A percentile compares a stretch with the other conserved stretches of the same genome.
These are phyloP conservation scores for Melanopsichium pennsylvanicum DNA, from an alignment of 1,284 basidiomycete species.

Conservation along the genomic window DNA sequence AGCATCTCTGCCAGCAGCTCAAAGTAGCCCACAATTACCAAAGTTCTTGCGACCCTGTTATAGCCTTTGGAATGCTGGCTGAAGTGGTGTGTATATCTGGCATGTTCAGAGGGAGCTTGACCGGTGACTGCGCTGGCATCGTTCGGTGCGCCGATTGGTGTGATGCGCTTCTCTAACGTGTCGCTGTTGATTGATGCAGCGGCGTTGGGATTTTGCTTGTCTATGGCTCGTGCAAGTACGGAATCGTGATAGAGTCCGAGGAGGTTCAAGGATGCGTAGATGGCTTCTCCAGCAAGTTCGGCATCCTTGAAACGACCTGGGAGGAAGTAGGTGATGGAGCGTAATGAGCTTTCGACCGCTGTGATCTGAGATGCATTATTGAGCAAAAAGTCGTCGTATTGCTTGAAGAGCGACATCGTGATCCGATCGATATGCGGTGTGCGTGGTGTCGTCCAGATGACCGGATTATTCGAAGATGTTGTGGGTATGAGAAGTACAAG, in stretches of 20 bases:
- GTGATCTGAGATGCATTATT: constrained; percentile 70
- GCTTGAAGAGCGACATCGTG: constrained; percentile 52
- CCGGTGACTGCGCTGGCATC: constrained; percentile 11
- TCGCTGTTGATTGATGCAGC: neutral
- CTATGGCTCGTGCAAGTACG: constrained; percentile 63
- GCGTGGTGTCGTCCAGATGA: too few species aligned
- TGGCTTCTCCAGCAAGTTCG: constrained; percentile 71
- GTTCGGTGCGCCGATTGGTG: neutral
- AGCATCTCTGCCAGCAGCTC: constrained; percentile 67
- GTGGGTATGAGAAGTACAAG: too few species aligned
- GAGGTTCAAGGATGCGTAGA: constrained; percentile 67
- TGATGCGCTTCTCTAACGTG: constrained; percentile 5
- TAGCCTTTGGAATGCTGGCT: constrained; percentile 59
- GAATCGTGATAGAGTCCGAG: constrained; percentile 68
- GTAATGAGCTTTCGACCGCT: constrained; percentile 83
- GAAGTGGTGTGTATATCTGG: constrained; percentile 66
- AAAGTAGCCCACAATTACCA: constrained; percentile 64
- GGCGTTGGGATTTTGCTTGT: constrained; percentile 21
- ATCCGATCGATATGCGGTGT: too few species aligned
- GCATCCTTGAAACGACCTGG: constrained; percentile 96
- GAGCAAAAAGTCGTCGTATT: constrained; percentile 62
- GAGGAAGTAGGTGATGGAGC: constrained; percentile 90
- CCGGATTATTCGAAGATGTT: too few species aligned
- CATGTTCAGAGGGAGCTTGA: constrained; percentile 64
- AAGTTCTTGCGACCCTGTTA: constrained; percentile 55